phyloP scores from a whole-genome alignment of 148 eudicot species.

The Vaccinium vitisidaea region DNA sequence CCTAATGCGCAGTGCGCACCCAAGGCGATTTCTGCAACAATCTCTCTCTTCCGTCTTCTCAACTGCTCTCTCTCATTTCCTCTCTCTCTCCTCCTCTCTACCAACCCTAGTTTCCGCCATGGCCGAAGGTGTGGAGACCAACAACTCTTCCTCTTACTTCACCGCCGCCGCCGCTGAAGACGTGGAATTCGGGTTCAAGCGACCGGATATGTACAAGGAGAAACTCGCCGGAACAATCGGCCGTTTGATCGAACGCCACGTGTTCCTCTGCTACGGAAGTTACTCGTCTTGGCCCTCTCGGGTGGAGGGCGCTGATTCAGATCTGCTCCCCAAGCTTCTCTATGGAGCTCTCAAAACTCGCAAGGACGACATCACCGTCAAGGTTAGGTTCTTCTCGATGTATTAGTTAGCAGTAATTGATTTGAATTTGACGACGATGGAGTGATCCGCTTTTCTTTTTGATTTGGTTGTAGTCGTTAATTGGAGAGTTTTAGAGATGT shows the following conservation, averaged over 20 bases:
- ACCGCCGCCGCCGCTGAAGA: slow-evolving; percentile 31
- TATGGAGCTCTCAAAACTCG: slow-evolving; percentile 55
- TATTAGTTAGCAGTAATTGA: not conserved
- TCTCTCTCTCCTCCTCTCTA: not conserved
- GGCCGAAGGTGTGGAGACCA: slow-evolving; percentile 14
- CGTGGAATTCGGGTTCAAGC: slow-evolving; percentile 58
- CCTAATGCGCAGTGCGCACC: slow-evolving; percentile 13
- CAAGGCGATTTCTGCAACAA: not conserved
- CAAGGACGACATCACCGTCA: slow-evolving; percentile 46
- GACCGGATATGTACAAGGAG: slow-evolving; percentile 58
- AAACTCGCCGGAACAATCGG: slow-evolving; percentile 54
- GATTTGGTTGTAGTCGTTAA: not conserved
- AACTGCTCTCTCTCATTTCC: not conserved
- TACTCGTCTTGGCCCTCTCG: slow-evolving; percentile 63
- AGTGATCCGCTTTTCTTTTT: not conserved
- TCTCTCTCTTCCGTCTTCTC: not conserved
- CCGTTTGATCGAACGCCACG: slow-evolving; percentile 58
- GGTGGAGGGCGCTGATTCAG: slow-evolving; percentile 61
- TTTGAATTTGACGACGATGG: not conserved
- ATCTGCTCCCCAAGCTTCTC: slow-evolving; percentile 70
- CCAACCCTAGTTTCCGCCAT: slow-evolving; percentile 25
- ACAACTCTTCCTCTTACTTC: slow-evolving; percentile 12
- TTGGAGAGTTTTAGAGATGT: not conserved
- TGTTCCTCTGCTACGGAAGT: slow-evolving; percentile 68
- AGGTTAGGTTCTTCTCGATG: slow-evolving; percentile 22